phyloP scores from a whole-genome alignment of 2,329 filamentous ascomycete genomes.

The Colletotrichum euphorbiae region DNA sequence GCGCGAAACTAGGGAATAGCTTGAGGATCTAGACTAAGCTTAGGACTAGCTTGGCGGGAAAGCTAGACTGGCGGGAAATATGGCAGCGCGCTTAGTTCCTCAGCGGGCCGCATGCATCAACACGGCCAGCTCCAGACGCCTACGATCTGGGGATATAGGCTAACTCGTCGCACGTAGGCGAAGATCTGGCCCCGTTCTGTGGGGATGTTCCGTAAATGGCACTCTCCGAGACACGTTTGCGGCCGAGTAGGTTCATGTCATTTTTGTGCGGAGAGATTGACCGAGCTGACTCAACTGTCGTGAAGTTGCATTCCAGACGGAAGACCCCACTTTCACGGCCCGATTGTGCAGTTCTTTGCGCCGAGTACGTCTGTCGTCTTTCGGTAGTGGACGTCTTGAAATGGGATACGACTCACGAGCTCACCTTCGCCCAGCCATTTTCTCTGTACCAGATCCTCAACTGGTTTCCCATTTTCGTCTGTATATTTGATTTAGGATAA shows the following conservation, averaged over 20 bases:
- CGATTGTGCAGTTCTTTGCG: not conserved
- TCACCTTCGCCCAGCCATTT: too few relatives aligned
- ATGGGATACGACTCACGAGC: too few relatives aligned
- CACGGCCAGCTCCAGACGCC: not conserved
- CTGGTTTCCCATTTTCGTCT: too few relatives aligned
- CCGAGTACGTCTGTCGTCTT: not conserved
- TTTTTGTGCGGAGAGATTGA: not conserved
- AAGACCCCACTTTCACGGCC: not conserved
- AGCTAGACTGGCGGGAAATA: conserved; percentile 14
- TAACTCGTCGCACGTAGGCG: not conserved
- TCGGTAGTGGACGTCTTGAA: not conserved
- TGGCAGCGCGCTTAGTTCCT: conserved; percentile 6
- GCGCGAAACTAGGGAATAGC: conserved; percentile 3
- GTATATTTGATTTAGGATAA: too few relatives aligned
- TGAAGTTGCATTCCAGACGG: not conserved
- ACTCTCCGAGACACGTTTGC: conserved; percentile 34
- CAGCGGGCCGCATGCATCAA: conserved; percentile 34
- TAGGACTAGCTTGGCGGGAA: conserved; percentile 6
- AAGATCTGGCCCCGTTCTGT: not conserved
- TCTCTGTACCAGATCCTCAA: too few relatives aligned
- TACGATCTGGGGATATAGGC: conserved; percentile 10
- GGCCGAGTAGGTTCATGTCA: conserved; percentile 23
- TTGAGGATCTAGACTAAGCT: not conserved
- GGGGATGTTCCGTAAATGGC: conserved; percentile 18
- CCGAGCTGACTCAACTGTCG: conserved; percentile 2